A percentile compares a stretch with the other conserved stretches of the same genome.
phyloP scores from a whole-genome alignment of 2,329 filamentous ascomycete species.

The Coleophoma eucalyptorum region DNA sequence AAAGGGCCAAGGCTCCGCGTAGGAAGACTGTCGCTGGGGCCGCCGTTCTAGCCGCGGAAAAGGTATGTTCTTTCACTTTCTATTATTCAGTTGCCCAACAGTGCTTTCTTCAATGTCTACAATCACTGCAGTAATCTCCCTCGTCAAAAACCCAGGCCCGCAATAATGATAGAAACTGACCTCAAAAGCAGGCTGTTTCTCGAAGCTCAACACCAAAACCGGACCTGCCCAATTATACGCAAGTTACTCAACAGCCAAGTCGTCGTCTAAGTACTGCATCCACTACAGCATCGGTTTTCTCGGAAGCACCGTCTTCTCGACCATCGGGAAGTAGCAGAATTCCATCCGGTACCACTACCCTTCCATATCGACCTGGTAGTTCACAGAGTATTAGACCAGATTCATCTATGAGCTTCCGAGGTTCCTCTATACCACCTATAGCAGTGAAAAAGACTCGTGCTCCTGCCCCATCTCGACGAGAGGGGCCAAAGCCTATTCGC shows the following conservation, averaged over 20 bases:
- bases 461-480: conserved; percentile 36
- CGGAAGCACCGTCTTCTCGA: conserved; percentile 14
- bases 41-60: conserved; percentile 40
- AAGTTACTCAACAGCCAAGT: conserved; percentile 21
- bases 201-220: conserved; percentile 25
- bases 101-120: not conserved
- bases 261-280: conserved; percentile 41
- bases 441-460: conserved; percentile 58
- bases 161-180: too few relatives aligned
- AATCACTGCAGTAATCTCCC: not conserved
- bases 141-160: too few relatives aligned
- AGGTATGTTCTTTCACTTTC: conserved; percentile 27
- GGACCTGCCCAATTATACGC: conserved; percentile 15
- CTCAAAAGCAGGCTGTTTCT: conserved; percentile 11
- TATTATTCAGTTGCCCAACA: not conserved
- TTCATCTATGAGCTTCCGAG: conserved; percentile 37
- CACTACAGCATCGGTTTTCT: conserved; percentile 28
- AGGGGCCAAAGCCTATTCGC: conserved; percentile 28
- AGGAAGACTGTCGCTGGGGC: conserved; percentile 59
- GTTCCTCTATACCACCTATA: conserved; percentile 30
- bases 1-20: conserved; percentile 39
- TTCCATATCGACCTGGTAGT: conserved; percentile 31
- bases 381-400: conserved; percentile 38
- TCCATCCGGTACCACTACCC: conserved; percentile 21
- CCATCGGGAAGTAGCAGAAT: conserved; percentile 13